phyloP scores from a whole-genome alignment of 495 filamentous ascomycete genomes.

The Chaetomidium leptoderma region DNA sequence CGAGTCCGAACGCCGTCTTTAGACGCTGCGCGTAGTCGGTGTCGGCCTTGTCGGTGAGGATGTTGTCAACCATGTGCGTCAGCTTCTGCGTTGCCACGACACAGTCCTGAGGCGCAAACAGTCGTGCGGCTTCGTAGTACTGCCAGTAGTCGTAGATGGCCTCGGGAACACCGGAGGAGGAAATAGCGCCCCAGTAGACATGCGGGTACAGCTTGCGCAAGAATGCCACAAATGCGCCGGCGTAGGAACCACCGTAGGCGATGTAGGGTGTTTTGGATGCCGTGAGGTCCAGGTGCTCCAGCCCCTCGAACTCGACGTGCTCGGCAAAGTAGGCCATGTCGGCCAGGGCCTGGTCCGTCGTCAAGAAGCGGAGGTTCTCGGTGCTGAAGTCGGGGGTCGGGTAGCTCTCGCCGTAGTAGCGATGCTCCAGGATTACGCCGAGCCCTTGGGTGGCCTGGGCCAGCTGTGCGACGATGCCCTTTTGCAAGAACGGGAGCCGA shows the following conservation, averaged over 20 bases:
- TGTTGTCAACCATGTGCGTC: slow-evolving; percentile 59
- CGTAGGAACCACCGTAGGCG: slow-evolving; percentile 71
- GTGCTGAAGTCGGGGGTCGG: slow-evolving; percentile 56
- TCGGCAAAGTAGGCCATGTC: slow-evolving; percentile 69
- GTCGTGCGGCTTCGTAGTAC: slow-evolving; percentile 62
- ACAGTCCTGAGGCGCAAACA: slow-evolving; percentile 50
- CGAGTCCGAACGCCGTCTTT: slow-evolving; percentile 56
- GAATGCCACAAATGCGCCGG: slow-evolving; percentile 68
- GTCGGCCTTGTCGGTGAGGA: slow-evolving; percentile 52
- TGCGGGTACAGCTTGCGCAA: slow-evolving; percentile 65
- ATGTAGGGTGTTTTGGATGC: slow-evolving; percentile 58
- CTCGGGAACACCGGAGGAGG: slow-evolving; percentile 64
- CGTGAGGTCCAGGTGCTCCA: slow-evolving; percentile 59
- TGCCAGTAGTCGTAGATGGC: slow-evolving; percentile 70
- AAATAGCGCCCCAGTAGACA: slow-evolving; percentile 63
- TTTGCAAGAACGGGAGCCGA: slow-evolving; percentile 61
- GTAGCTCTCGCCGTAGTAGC: slow-evolving; percentile 65
- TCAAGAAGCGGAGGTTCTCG: slow-evolving; percentile 65
- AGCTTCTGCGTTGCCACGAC: slow-evolving; percentile 54
- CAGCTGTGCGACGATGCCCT: slow-evolving; percentile 63
- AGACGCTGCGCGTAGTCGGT: slow-evolving; percentile 47
- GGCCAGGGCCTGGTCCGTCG: slow-evolving; percentile 69
- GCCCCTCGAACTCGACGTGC: slow-evolving; percentile 59
- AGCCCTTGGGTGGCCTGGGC: slow-evolving; percentile 60
- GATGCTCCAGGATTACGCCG: slow-evolving; percentile 72